Evolutionary conservation across 148 eudicot genomes (phyloP).

Genomic region (Polygonum aviculare): DNA sequence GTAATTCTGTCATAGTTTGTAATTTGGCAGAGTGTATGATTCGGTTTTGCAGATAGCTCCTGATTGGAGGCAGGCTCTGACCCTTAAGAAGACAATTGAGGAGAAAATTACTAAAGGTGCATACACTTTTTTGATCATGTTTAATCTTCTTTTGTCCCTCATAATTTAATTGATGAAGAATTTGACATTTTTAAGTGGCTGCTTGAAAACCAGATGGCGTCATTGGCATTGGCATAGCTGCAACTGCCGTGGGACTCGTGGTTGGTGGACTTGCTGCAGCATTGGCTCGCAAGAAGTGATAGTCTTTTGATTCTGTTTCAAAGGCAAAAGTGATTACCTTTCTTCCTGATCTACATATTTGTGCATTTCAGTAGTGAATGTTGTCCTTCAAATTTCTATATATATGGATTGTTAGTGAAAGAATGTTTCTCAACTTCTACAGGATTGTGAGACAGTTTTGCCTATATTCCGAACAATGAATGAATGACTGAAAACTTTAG

Average conservation of each 20-base stretch:
- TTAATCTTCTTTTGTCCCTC: neutral
- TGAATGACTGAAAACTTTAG: neutral
- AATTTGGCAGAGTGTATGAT: neutral
- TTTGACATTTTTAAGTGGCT: neutral
- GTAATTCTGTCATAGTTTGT: neutral
- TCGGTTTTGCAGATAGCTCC: conserved; percentile 55
- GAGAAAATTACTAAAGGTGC: conserved; percentile 72
- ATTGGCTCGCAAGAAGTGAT: conserved; percentile 19
- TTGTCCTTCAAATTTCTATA: neutral
- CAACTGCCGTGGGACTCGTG: conserved; percentile 76
- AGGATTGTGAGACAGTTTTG: neutral
- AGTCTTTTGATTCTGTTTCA: neutral
- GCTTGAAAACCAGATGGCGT: conserved; percentile 55
- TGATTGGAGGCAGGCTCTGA: conserved; percentile 86
- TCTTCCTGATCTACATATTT: neutral
- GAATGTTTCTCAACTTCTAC: neutral
- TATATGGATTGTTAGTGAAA: neutral
- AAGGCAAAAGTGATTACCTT: neutral
- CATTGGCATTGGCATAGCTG: conserved; percentile 80
- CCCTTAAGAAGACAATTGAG: conserved; percentile 71
- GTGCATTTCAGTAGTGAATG: neutral
- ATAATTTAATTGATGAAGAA: neutral
- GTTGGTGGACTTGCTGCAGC: conserved; percentile 92
- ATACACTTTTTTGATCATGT: neutral
- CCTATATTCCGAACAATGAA: neutral